Conservation (phyloP, 768 basidiomycete species). For the Suillus discolor region DNA sequence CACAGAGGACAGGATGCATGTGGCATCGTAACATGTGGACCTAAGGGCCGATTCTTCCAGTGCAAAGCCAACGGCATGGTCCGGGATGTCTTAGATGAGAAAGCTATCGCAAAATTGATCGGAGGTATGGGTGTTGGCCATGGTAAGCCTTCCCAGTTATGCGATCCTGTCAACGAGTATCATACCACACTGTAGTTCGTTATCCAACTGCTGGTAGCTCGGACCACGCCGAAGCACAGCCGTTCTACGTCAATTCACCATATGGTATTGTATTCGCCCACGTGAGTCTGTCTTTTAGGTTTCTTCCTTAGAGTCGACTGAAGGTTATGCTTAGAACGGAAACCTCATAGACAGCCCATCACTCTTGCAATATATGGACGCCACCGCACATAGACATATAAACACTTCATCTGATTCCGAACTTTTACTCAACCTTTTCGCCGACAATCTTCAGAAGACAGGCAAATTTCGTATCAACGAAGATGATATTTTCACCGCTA, state of each 20-base stretch:
- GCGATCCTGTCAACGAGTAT: not conserved
- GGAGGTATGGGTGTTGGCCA: conserved; percentile 99
- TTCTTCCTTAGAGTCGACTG: not conserved
- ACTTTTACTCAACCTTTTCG: conserved; percentile 95
- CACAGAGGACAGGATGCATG: conserved; percentile 99
- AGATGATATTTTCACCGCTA: conserved; percentile 96
- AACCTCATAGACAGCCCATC: conserved; percentile 92
- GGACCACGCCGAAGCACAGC: conserved; percentile 95
- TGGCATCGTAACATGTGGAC: conserved; percentile 94
- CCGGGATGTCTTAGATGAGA: conserved; percentile 89
- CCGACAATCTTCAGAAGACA: conserved; percentile 95
- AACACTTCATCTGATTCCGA: conserved; percentile 99
- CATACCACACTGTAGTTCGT: conserved; percentile 57
- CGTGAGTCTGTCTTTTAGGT: conserved; percentile 49
- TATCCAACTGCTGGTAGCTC: conserved; percentile 99
- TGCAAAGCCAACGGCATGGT: conserved; percentile 99
- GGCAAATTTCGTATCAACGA: conserved; percentile 99
- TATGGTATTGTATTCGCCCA: conserved; percentile 99
- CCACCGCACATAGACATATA: conserved; percentile 95
- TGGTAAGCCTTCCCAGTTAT: conserved; percentile 51
- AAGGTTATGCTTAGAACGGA: conserved; percentile 69
- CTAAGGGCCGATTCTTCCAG: conserved; percentile 93
- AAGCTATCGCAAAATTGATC: conserved; percentile 71
- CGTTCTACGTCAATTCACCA: conserved; percentile 99
- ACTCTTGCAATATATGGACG: conserved; percentile 91